Percentiles rank a stretch among this genome's conserved stretches.
phyloP scores from a whole-genome alignment of 306 rosid species.

The Vigna reflexopilosa region DNA sequence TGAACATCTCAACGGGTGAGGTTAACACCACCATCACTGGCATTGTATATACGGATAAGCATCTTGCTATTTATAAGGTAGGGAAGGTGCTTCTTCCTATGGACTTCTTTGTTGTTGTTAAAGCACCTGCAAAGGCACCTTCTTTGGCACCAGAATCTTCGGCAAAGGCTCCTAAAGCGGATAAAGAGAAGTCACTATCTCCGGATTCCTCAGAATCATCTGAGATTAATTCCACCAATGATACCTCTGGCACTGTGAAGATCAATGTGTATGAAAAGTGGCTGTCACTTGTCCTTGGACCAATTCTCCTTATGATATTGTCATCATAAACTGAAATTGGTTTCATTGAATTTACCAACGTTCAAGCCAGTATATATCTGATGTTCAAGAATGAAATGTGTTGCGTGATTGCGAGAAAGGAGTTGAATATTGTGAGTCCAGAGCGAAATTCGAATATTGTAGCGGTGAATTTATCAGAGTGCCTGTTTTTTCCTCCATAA shows the following conservation, averaged over 20 bases:
- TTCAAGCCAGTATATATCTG: too few species aligned
- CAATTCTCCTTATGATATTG: not conserved
- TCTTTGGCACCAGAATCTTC: slow-evolving; percentile 44
- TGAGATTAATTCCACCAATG: slow-evolving; percentile 9
- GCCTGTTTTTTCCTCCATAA: too few species aligned
- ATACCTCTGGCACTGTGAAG: slow-evolving; percentile 26
- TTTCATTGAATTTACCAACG: too few species aligned
- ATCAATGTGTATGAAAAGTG: slow-evolving; percentile 23
- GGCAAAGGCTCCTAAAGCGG: slow-evolving; percentile 44
- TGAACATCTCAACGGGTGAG: slow-evolving; percentile 41
- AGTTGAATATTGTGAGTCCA: too few species aligned
- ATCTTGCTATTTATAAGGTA: slow-evolving; percentile 67
- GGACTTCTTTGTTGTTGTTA: slow-evolving; percentile 54
- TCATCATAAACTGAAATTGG: not conserved
- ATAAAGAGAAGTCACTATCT: slow-evolving; percentile 39
- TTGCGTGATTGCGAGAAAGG: too few species aligned
- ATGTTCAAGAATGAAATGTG: too few species aligned
- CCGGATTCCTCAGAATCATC: not conserved
- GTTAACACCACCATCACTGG: slow-evolving; percentile 67
- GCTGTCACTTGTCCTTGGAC: slow-evolving; percentile 42
- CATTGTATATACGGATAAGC: slow-evolving; percentile 63
- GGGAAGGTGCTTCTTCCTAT: slow-evolving; percentile 63
- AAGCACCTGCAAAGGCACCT: slow-evolving; percentile 51
- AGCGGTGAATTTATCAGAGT: too few species aligned
- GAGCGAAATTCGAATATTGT: too few species aligned